phyloP scores from a whole-genome alignment of 164 flowering plant species.

The Dillenia suffruticosa region DNA sequence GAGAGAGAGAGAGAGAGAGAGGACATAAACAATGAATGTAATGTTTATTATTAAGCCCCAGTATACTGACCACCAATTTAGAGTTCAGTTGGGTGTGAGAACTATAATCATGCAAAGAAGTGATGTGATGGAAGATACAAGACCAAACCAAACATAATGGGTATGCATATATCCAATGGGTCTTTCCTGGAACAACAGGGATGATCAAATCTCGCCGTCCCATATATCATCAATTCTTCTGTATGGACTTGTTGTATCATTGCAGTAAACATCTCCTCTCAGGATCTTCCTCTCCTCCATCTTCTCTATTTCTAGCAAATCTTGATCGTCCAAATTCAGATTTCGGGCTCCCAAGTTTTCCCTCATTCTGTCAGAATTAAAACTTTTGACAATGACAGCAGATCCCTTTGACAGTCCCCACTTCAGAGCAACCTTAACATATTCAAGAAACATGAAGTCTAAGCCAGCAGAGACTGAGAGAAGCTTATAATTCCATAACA shows the following conservation, averaged over 20 bases:
- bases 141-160: too few species aligned
- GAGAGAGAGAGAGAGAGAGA: too few species aligned
- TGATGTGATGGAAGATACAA: too few species aligned
- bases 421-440: slow-evolving; percentile 53
- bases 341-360: slow-evolving; percentile 56
- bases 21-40: too few species aligned
- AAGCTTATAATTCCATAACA: too few species aligned
- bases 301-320: slow-evolving; percentile 40
- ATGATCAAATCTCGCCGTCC: slow-evolving; percentile 60
- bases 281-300: slow-evolving; percentile 65
- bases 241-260: slow-evolving; percentile 67
- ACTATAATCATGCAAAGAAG: too few species aligned
- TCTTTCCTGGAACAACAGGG: too few species aligned
- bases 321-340: slow-evolving; percentile 47
- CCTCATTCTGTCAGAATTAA: slow-evolving; percentile 49
- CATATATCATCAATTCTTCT: slow-evolving; percentile 58
- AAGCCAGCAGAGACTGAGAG: too few species aligned
- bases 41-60: too few species aligned
- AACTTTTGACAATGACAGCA: slow-evolving; percentile 71
- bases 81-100: too few species aligned
- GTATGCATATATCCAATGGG: too few species aligned
- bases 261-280: slow-evolving; percentile 65
- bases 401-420: slow-evolving; percentile 77
- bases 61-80: too few species aligned
- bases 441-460: background rate